Evolutionary conservation across 805 yeast genomes (phyloP), one percentile per base, ranked within the genome.

Genomic region (Saccharomycopsis capsularis): DNA sequence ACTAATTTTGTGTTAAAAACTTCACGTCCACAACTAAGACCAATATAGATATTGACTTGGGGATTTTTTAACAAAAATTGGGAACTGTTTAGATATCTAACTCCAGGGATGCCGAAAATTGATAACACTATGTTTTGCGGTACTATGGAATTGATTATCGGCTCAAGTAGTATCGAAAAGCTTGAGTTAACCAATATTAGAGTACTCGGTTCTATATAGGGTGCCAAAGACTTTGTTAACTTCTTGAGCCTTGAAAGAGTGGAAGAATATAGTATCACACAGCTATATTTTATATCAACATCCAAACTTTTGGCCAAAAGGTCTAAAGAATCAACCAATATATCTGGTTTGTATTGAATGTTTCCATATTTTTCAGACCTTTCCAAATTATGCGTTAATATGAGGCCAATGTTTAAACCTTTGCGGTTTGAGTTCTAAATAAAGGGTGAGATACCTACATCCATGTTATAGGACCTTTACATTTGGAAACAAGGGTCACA

Each of bases 381-480:
- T 5, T 11, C 7, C 11, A 27, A 13, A 13, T 34, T 34, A 16
- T 34, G 15, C 6, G 18, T 13, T 11, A 5, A n/a, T 9, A 34
- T 34, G 18, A 9, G 7, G 7, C 15, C 13, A 9, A 34, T 34
- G 7, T 6, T 13, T 34, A 34, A 34, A 9, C 32, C 13, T 29
- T 9, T 29, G 7, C 13, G 7, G 32, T 29, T 29, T 29, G n/a
- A n/a, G n/a, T 29, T 29, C 32, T 9, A 29, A 29, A 29, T 29
- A 9, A 29, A 29, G 13, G 32, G 32, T 29, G 13, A 9, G 6
- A 42, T 9, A 44, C 51, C 37, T 48, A 47, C 50, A n/a, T 21
- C 51, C 51, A 48, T 4, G 24, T 27, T 2, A 48, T 48, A 13
- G 43, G 47, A 2, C 19, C 18, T 19, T 9, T 30, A 21, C 23